phyloP scores from a whole-genome alignment of 306 rosid species.

The Acacia melanoxylon region DNA sequence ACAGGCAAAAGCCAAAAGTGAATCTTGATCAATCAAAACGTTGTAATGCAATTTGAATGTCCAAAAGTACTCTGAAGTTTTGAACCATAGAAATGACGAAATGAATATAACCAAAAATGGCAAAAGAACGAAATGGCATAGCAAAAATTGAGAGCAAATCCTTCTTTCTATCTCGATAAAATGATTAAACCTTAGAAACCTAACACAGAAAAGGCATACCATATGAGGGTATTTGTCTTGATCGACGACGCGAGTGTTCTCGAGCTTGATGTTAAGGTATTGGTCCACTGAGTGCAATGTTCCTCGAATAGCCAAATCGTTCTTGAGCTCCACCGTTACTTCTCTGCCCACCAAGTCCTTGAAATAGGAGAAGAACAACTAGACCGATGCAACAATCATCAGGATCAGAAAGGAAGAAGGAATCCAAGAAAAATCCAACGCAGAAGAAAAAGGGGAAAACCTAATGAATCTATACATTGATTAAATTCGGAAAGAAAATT shows the following conservation, averaged over 20 bases:
- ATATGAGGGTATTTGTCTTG: constrained; percentile 97
- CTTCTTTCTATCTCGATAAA: neutral
- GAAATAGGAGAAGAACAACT: constrained; percentile 99
- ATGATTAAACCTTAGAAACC: constrained; percentile 13
- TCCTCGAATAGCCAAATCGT: constrained; percentile 91
- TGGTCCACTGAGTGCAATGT: constrained; percentile 97
- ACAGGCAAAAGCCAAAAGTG: neutral
- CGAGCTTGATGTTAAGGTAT: constrained; percentile 94
- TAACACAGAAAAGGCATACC: constrained; percentile 39
- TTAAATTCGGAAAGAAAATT: neutral
- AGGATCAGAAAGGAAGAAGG: neutral
- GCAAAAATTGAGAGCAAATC: neutral
- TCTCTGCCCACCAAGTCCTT: constrained; percentile 97
- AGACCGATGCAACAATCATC: neutral
- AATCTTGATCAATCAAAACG: neutral
- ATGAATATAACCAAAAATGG: neutral
- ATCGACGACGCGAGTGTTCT: constrained; percentile 95
- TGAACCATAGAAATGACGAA: neutral
- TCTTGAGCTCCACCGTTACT: constrained; percentile 97
- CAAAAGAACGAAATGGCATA: neutral
- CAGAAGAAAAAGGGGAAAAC: neutral
- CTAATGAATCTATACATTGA: neutral
- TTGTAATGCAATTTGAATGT: neutral
- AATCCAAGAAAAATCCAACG: neutral
- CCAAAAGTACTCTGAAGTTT: neutral